Percentiles rank a stretch among this genome's conserved stretches.
Evolutionary conservation across 768 basidiomycete species (phyloP).

Genomic region (Psilocybe tampanensis): DNA sequence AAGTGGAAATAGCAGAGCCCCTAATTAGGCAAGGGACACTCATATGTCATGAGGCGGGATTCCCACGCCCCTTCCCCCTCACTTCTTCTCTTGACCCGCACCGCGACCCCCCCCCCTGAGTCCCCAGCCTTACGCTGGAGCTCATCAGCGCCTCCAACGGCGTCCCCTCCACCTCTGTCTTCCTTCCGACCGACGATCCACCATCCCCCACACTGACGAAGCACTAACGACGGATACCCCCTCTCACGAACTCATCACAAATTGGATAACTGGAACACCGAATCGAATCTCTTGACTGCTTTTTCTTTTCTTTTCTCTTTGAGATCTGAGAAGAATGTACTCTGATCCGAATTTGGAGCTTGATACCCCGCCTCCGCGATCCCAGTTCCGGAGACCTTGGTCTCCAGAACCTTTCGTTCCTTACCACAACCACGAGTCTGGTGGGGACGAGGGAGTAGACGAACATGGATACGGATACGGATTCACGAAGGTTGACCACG

Average conservation of each 20-base stretch:
- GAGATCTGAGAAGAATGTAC: slow-evolving; percentile 35
- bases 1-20: slow-evolving; percentile 8
- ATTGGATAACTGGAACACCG: too few species aligned
- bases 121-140: slow-evolving; percentile 1
- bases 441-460: slow-evolving; percentile 21
- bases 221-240: slow-evolving; percentile 10
- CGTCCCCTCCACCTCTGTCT: slow-evolving; percentile 7
- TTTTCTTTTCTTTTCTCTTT: background rate
- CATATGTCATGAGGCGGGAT: slow-evolving; percentile 4
- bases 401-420: slow-evolving; percentile 63
- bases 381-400: slow-evolving; percentile 65
- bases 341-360: slow-evolving; percentile 44
- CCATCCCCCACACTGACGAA: slow-evolving; percentile 8
- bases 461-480: background rate
- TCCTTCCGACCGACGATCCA: background rate
- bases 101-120: background rate
- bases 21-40: slow-evolving; percentile 9
- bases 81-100: background rate
- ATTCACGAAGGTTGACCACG: background rate
- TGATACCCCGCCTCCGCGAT: slow-evolving; percentile 51
- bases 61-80: slow-evolving; percentile 16
- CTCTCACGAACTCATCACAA: background rate
- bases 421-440: slow-evolving; percentile 5
- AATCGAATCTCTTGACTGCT: slow-evolving; percentile 14
- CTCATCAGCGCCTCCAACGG: slow-evolving; percentile 1